These are phyloP conservation scores for Acephala macrosclerotiorum DNA, from an alignment of 2,329 filamentous ascomycete species.

Conservation along the genomic window DNA sequence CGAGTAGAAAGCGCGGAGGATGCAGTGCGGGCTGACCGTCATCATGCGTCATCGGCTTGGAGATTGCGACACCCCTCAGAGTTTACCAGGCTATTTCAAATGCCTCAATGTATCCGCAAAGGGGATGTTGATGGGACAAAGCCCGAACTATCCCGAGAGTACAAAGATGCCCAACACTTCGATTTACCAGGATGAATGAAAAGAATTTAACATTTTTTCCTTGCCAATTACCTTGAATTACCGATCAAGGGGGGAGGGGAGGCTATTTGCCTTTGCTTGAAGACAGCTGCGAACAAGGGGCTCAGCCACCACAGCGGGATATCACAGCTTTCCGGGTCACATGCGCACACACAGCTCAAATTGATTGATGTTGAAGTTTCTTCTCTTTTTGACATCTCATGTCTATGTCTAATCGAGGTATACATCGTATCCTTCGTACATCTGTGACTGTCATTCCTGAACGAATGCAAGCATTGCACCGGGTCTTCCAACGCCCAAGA, in stretches of 20 bases:
- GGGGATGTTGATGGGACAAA: neutral
- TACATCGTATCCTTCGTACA: slow-evolving; percentile 27
- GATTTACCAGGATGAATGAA: neutral
- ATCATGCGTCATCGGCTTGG: slow-evolving; percentile 21
- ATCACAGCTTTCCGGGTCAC: neutral
- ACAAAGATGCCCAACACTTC: neutral
- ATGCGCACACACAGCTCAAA: neutral
- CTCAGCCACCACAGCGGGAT: neutral
- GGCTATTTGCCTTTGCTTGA: too few relatives aligned
- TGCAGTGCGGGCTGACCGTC: slow-evolving; percentile 3
- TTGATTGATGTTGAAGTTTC: slow-evolving; percentile 5
- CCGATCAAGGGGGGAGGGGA: neutral
- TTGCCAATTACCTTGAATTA: neutral
- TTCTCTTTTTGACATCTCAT: slow-evolving; percentile 31
- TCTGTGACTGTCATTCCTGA: slow-evolving; percentile 21
- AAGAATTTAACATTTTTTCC: neutral
- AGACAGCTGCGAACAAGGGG: too few relatives aligned
- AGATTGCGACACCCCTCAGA: slow-evolving; percentile 17
- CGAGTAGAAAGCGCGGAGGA: neutral
- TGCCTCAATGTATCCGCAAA: slow-evolving; percentile 13
- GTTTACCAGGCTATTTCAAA: slow-evolving; percentile 2
- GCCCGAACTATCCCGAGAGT: neutral
- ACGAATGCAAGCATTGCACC: slow-evolving; percentile 27
- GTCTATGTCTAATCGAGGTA: slow-evolving; percentile 29
- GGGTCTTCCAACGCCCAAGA: slow-evolving; percentile 34